phyloP scores from a whole-genome alignment of 306 rosid genomes.

The Malus orientalis region DNA sequence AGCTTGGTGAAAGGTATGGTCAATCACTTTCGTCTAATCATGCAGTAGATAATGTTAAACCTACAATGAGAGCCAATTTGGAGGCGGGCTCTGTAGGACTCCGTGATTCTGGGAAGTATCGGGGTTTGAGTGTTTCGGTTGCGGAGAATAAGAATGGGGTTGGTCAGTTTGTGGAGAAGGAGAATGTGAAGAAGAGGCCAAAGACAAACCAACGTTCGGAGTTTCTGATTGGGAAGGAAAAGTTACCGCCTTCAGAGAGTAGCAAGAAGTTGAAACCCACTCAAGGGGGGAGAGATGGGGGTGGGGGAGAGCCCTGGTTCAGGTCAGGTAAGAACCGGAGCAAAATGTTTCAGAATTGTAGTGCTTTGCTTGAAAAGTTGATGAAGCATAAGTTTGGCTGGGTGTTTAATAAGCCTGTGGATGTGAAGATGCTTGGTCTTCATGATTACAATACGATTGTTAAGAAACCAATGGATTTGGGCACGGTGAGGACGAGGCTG shows the following conservation, averaged over 20 bases:
- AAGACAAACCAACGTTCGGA: conserved; percentile 37
- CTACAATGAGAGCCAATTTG: conserved; percentile 12
- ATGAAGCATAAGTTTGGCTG: conserved; percentile 91
- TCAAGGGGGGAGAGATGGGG: conserved; percentile 15
- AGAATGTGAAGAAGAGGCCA: conserved; percentile 29
- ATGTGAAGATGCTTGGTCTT: conserved; percentile 67
- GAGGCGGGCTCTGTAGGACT: conserved; percentile 21
- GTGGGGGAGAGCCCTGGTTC: conserved; percentile 27
- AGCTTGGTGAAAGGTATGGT: conserved; percentile 28
- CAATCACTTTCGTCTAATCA: conserved; percentile 27
- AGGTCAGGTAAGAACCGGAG: conserved; percentile 39
- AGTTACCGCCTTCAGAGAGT: conserved; percentile 43
- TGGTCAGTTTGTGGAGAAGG: conserved; percentile 46
- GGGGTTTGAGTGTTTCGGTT: conserved; percentile 28
- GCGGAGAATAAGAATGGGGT: conserved; percentile 35
- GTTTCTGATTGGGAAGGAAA: conserved; percentile 24
- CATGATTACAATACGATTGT: conserved; percentile 68
- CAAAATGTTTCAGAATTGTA: conserved; percentile 54
- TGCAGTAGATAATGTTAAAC: conserved; percentile 30
- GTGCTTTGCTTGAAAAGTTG: conserved; percentile 64
- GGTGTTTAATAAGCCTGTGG: conserved; percentile 89
- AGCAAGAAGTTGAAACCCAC: conserved; percentile 42
- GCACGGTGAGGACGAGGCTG: conserved; percentile 68
- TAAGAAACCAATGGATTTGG: conserved; percentile 84
- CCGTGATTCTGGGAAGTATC: conserved; percentile 12